Base-by-base conservation (phyloP, 164 flowering plant genomes). In the Sextonia rubra region DNA sequence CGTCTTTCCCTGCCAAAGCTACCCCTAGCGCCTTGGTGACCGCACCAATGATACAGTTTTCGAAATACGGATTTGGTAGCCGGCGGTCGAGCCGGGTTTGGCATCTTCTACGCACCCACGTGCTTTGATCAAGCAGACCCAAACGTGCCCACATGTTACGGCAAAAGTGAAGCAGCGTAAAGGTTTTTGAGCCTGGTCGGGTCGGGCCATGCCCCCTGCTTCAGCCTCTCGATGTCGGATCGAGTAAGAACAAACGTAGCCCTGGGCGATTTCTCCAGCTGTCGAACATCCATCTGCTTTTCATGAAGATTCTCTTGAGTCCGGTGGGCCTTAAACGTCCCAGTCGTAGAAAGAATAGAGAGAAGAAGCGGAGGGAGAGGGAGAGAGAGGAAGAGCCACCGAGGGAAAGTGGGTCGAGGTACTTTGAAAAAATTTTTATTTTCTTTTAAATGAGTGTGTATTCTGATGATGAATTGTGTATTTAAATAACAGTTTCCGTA, bases 71-170 rank as follows among this genome's bases (percentile, higher is more conserved):
- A 2, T 1, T 66, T 0, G 84, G 83, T 0, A 77, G 24, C 1
- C 77, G 52, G 23, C 78, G 82, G 5, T 75, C 77, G 1, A 83
- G n/a, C 0, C 83, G 80, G 14, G 76, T 68, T 12, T 86, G 71
- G 32, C 81, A 75, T n/a, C 37, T 4, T 22, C 22, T 18, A 4
- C 58, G 14, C 2, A 32, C 1, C 23, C 58, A 7, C 64, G 60
- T 1, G 79, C 72, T 60, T 80, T 84, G 9, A 75, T 52, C 58
- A 83, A 9, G 47, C 89, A 83, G 22, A 68, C 75, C 89, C 90
- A 85, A 2, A 76, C 67, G 23, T 74, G 78, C 0, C 89, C 86
- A 20, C 81, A 79, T 1, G 73, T 63, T 0, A 78, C 72, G 0
- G 76, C 76, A 44, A 80, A 88, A 0, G 82, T 66, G 0, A 90